These are phyloP conservation scores for Copromyces sp. DNA, from an alignment of 495 filamentous ascomycete species.

Conservation along the genomic window DNA sequence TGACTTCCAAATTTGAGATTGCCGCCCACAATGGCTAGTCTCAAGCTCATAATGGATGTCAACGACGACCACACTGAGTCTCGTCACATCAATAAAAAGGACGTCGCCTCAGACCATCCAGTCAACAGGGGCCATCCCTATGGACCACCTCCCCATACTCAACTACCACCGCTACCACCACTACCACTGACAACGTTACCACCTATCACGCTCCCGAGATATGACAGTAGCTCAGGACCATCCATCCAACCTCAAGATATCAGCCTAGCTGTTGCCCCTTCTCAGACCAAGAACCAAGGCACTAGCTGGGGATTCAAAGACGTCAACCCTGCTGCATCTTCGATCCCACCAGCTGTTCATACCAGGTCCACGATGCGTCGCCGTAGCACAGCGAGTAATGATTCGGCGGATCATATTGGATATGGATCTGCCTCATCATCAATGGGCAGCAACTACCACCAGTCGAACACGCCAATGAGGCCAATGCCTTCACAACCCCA, in stretches of 20 bases:
- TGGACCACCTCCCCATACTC: slow-evolving; percentile 2
- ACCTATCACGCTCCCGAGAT: slow-evolving; percentile 8
- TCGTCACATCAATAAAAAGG: slow-evolving; percentile 29
- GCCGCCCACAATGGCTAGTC: slow-evolving; percentile 35
- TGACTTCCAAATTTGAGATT: slow-evolving; percentile 33
- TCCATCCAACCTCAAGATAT: slow-evolving; percentile 17
- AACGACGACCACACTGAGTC: slow-evolving; percentile 26
- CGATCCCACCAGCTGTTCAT: slow-evolving; percentile 1
- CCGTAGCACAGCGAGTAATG: slow-evolving; percentile 33
- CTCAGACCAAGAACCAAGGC: slow-evolving; percentile 16
- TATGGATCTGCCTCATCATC: slow-evolving; percentile 27
- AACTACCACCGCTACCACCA: neutral
- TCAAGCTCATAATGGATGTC: slow-evolving; percentile 41
- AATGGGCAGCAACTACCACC: slow-evolving; percentile 10
- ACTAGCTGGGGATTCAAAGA: slow-evolving; percentile 12
- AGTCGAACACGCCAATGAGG: slow-evolving; percentile 25
- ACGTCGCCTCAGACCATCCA: slow-evolving; percentile 28
- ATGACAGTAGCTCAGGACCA: slow-evolving; percentile 18
- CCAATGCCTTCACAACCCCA: slow-evolving; percentile 25
- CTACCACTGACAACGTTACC: slow-evolving; percentile 8
- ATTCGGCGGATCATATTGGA: slow-evolving; percentile 36
- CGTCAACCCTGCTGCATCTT: slow-evolving; percentile 3
- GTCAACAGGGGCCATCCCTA: slow-evolving; percentile 16
- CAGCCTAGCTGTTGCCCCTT: slow-evolving; percentile 19
- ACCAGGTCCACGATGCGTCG: slow-evolving; percentile 23